Conservation (phyloP, 805 yeast genomes). For the Deakozyma indianensis region DNA sequence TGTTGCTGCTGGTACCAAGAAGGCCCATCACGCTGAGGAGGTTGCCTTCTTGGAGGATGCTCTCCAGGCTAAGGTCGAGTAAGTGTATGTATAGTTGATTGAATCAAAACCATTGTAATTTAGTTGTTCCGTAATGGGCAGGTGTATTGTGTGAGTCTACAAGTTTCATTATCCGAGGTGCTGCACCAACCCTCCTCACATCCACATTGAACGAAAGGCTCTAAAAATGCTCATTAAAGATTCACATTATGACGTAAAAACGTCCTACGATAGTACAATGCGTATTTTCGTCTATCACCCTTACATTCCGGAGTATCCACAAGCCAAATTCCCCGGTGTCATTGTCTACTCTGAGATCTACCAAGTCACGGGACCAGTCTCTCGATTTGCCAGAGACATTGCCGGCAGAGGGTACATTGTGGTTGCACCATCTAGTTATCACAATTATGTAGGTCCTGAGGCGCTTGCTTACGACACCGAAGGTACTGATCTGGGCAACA, state of each 20-base stretch:
- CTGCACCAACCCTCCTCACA: no score
- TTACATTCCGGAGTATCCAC: conserved; percentile 55
- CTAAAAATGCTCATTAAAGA: conserved; percentile 67
- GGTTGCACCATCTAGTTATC: conserved; percentile 70
- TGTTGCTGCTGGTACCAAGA: conserved; percentile 94
- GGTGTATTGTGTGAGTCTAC: no score
- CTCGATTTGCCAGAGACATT: conserved; percentile 61
- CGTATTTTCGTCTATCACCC: conserved; percentile 57
- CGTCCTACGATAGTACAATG: conserved; percentile 53
- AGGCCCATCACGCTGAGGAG: conserved; percentile 80
- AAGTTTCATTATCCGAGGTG: no score
- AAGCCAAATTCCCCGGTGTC: conserved; percentile 70
- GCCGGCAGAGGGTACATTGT: conserved; percentile 71
- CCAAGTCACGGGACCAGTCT: conserved; percentile 63
- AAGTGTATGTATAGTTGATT: not conserved
- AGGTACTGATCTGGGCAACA: conserved; percentile 67
- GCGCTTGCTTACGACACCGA: conserved; percentile 54
- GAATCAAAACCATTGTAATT: no score
- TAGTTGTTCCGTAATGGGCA: no score
- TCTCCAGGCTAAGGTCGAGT: conserved; percentile 20
- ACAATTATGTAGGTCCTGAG: conserved; percentile 50
- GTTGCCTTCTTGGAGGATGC: conserved; percentile 72
- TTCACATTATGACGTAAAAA: conserved; percentile 44
- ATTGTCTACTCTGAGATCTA: conserved; percentile 67
- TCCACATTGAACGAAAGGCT: no score